Percentiles rank a stretch among this genome's conserved stretches.
These are phyloP conservation scores for Pseudozyma pruni DNA, from an alignment of 1,284 basidiomycete genomes.

Conservation along the genomic window DNA sequence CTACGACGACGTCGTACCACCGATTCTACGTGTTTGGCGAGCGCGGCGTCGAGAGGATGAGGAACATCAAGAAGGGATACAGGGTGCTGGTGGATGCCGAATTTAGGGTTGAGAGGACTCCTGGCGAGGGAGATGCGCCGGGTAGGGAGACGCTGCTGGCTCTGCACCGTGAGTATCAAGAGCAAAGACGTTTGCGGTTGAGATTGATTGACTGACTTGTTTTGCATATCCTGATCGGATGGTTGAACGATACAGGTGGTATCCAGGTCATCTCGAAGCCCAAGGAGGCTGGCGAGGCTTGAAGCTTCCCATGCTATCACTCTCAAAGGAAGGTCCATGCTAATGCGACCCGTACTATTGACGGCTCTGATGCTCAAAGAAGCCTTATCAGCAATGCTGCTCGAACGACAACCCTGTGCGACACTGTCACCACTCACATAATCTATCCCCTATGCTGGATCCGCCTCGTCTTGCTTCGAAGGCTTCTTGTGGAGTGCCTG, in stretches of 20 bases:
- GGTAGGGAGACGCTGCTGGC: slow-evolving; percentile 46
- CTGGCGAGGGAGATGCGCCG: slow-evolving; percentile 40
- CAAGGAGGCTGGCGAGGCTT: slow-evolving; percentile 40
- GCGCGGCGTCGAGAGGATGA: slow-evolving; percentile 52
- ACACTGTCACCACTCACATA: neutral
- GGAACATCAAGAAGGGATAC: slow-evolving; percentile 59
- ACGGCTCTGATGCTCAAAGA: no score
- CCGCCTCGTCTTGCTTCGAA: no score
- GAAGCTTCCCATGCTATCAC: no score
- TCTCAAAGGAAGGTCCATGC: no score
- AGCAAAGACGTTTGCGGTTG: neutral
- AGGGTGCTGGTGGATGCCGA: slow-evolving; percentile 63
- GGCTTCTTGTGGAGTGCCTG: no score
- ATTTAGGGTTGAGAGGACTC: slow-evolving; percentile 55
- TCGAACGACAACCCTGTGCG: no score
- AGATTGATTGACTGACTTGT: neutral
- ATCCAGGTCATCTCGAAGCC: slow-evolving; percentile 58
- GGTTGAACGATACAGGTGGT: slow-evolving; percentile 21
- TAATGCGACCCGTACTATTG: neutral
- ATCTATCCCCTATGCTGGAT: neutral
- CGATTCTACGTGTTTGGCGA: slow-evolving; percentile 62
- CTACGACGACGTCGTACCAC: slow-evolving; percentile 57
- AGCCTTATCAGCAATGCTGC: neutral
- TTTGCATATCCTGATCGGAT: neutral
- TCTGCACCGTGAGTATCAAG: slow-evolving; percentile 53